Percentiles rank a stretch among this genome's conserved stretches.
These are phyloP conservation scores for Grigorovia yakushimaensis DNA, from an alignment of 805 yeast genomes.

Conservation along the genomic window DNA sequence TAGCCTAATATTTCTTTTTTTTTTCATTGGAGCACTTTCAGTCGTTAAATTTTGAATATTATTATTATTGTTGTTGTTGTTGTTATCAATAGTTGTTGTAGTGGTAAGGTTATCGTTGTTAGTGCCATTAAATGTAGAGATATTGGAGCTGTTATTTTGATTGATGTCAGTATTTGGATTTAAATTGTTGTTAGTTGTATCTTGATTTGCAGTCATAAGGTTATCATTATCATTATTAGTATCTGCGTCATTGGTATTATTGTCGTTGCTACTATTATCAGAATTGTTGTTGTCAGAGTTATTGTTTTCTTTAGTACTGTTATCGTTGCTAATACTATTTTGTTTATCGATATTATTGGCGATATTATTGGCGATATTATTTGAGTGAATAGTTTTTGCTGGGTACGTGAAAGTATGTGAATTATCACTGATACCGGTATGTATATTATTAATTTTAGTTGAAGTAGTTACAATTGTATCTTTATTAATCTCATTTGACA, in stretches of 20 bases:
- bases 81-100: too few species aligned
- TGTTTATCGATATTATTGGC: too few species aligned
- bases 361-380: too few species aligned
- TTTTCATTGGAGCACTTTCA: not conserved
- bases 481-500: not conserved
- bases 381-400: too few species aligned
- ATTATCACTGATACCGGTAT: not conserved
- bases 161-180: too few species aligned
- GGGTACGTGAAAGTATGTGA: not conserved
- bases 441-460: not conserved
- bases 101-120: too few species aligned
- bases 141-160: too few species aligned
- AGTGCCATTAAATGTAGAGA: too few species aligned
- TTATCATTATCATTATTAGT: not conserved
- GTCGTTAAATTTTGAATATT: not conserved
- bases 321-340: not conserved
- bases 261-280: not conserved
- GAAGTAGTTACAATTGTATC: not conserved
- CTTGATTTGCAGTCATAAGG: not conserved
- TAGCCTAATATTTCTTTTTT: not conserved
- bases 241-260: not conserved
- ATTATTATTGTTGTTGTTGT: too few species aligned
- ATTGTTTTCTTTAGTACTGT: not conserved
- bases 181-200: too few species aligned
- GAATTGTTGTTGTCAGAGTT: not conserved